Conservation (phyloP, 2,329 filamentous ascomycete species). For the Aspergillus brasiliensis region DNA sequence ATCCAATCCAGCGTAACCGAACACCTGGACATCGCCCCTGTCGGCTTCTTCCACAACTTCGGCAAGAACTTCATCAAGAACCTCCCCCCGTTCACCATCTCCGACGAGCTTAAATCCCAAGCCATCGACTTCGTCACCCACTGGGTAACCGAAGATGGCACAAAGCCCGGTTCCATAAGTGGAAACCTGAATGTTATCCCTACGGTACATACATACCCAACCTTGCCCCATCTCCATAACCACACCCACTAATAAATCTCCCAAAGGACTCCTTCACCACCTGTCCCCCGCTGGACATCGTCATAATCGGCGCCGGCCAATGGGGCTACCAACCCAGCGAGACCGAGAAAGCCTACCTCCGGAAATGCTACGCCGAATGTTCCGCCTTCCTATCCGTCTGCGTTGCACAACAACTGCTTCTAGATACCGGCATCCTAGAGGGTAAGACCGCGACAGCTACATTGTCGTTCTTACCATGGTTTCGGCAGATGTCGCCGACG, state of each 20-base stretch:
- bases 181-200: neutral
- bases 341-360: neutral
- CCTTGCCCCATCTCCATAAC: neutral
- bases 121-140: neutral
- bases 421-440: neutral
- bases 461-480: neutral
- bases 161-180: neutral
- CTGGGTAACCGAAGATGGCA: slow-evolving; percentile 2
- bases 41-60: slow-evolving; percentile 2
- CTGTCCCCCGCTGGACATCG: neutral
- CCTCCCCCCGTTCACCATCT: neutral
- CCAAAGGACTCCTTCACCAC: slow-evolving; percentile 1
- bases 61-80: neutral
- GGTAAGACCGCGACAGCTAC: neutral
- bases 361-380: neutral
- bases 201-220: neutral
- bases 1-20: neutral
- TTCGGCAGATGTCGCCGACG: neutral
- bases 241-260: neutral
- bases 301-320: neutral
- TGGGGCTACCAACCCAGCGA: neutral
- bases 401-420: neutral
- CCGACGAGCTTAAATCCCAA: neutral
- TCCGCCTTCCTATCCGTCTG: neutral
- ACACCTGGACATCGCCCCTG: neutral